These are phyloP conservation scores for Pseudogymnoascus destructans DNA, from an alignment of 2,329 filamentous ascomycete genomes.

Conservation along the genomic window DNA sequence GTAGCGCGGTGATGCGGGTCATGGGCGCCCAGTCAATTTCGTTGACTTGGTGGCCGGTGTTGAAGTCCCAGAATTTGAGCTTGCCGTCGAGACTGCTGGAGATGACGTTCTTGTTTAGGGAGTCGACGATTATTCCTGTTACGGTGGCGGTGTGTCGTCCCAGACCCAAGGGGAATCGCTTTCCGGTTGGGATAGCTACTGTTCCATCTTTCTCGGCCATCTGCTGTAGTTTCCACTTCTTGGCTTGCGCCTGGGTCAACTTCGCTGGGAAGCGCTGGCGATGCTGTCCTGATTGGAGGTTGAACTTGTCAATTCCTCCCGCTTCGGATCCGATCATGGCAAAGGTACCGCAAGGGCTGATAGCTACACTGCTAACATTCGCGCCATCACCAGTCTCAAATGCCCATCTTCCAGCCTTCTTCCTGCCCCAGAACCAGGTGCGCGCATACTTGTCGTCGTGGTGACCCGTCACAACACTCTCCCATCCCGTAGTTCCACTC, in stretches of 20 bases:
- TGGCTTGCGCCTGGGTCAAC: slow-evolving; percentile 64
- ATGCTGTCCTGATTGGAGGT: slow-evolving; percentile 83
- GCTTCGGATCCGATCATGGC: slow-evolving; percentile 74
- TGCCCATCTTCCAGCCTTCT: slow-evolving; percentile 83
- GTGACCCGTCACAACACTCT: slow-evolving; percentile 90
- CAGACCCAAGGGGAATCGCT: slow-evolving; percentile 30
- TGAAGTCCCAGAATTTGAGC: slow-evolving; percentile 95
- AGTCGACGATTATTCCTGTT: slow-evolving; percentile 77
- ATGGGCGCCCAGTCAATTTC: slow-evolving; percentile 76
- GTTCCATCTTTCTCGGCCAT: slow-evolving; percentile 27
- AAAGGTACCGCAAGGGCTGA: slow-evolving; percentile 89
- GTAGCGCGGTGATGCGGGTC: slow-evolving; percentile 60
- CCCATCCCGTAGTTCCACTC: slow-evolving; percentile 80
- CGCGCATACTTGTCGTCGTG: slow-evolving; percentile 70
- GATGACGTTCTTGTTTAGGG: slow-evolving; percentile 73
- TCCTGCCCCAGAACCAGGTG: slow-evolving; percentile 97
- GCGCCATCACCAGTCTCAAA: slow-evolving; percentile 74
- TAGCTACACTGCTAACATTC: slow-evolving; percentile 74
- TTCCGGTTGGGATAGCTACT: slow-evolving; percentile 15
- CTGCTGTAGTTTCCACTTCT: slow-evolving; percentile 57
- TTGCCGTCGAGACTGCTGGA: slow-evolving; percentile 84
- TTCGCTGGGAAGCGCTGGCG: slow-evolving; percentile 76
- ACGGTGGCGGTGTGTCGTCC: slow-evolving; percentile 71
- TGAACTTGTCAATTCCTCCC: slow-evolving; percentile 88
- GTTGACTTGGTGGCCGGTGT: slow-evolving; percentile 64